Percentiles rank a stretch among this genome's conserved stretches.
Conservation (phyloP, 2,329 filamentous ascomycete genomes). For the Cryphonectria nitschkei region DNA sequence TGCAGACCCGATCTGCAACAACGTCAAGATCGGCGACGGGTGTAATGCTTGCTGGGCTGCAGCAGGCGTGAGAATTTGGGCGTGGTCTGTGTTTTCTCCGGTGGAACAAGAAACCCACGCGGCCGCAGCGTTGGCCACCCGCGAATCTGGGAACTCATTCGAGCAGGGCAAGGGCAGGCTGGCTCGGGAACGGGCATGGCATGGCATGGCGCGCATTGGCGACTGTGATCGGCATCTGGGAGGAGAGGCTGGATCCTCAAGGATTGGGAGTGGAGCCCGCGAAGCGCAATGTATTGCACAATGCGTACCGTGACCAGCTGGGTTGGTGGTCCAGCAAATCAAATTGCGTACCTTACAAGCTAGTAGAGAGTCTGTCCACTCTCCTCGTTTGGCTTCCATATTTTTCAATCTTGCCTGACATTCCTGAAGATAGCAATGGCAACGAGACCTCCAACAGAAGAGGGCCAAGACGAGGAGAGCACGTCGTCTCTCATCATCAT, state of each 20-base stretch:
- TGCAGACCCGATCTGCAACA: neutral
- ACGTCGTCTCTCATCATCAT: neutral
- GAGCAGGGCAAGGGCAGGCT: neutral
- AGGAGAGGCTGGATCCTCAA: conserved; percentile 2
- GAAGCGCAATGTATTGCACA: neutral
- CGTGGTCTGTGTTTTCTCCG: neutral
- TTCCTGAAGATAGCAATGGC: neutral
- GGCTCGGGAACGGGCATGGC: neutral
- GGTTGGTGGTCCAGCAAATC: neutral
- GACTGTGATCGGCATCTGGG: conserved; percentile 1
- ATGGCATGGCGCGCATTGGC: neutral
- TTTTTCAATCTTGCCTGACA: neutral
- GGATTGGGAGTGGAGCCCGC: neutral
- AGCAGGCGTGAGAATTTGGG: neutral
- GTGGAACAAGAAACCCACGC: neutral
- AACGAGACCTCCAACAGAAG: neutral
- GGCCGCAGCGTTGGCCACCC: conserved; percentile 10
- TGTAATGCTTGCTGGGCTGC: neutral
- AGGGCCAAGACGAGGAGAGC: neutral
- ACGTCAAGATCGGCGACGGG: neutral
- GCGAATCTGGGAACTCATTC: neutral
- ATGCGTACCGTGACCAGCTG: neutral
- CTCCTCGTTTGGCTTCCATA: neutral
- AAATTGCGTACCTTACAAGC: neutral
- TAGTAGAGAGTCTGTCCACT: neutral